A percentile compares a stretch with the other conserved stretches of the same genome.
Evolutionary conservation across 1,284 basidiomycete species (phyloP).

Genomic region (Naganishia albida): DNA sequence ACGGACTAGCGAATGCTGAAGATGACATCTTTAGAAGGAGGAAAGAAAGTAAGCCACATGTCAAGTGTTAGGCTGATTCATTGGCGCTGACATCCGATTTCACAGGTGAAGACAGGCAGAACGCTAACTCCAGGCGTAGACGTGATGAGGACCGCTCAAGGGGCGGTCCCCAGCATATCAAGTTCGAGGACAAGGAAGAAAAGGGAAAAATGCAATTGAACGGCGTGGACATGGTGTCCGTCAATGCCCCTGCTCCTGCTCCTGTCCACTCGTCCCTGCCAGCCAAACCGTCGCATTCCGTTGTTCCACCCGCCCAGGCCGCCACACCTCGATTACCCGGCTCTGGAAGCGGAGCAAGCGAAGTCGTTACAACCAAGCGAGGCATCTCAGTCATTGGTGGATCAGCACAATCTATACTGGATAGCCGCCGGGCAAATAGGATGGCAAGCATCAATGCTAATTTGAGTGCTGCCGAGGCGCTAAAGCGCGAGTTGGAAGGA

Average conservation of each 20-base stretch:
- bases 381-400: slow-evolving; percentile 27
- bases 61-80: slow-evolving; percentile 25
- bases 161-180: slow-evolving; percentile 24
- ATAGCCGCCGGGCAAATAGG: slow-evolving; percentile 61
- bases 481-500: slow-evolving; percentile 85
- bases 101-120: slow-evolving; percentile 88
- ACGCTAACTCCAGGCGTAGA: slow-evolving; percentile 77
- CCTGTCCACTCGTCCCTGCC: slow-evolving; percentile 53
- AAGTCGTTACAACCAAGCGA: slow-evolving; percentile 12
- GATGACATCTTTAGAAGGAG: slow-evolving; percentile 92
- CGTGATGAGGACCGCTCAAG: slow-evolving; percentile 53
- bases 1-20: slow-evolving; percentile 87
- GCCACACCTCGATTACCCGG: slow-evolving; percentile 46
- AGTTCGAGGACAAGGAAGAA: slow-evolving; percentile 18
- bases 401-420: slow-evolving; percentile 23
- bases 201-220: slow-evolving; percentile 50
- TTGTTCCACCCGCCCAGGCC: not conserved
- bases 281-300: slow-evolving; percentile 54
- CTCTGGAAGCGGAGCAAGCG: slow-evolving; percentile 6
- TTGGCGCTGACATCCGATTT: not conserved
- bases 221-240: slow-evolving; percentile 52
- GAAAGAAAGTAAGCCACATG: slow-evolving; percentile 71
- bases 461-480: slow-evolving; percentile 87
- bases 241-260: slow-evolving; percentile 37
- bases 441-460: slow-evolving; percentile 85